phyloP scores from a whole-genome alignment of 352 stramenopile genomes.

The Hyaloperonospora brassicae region DNA sequence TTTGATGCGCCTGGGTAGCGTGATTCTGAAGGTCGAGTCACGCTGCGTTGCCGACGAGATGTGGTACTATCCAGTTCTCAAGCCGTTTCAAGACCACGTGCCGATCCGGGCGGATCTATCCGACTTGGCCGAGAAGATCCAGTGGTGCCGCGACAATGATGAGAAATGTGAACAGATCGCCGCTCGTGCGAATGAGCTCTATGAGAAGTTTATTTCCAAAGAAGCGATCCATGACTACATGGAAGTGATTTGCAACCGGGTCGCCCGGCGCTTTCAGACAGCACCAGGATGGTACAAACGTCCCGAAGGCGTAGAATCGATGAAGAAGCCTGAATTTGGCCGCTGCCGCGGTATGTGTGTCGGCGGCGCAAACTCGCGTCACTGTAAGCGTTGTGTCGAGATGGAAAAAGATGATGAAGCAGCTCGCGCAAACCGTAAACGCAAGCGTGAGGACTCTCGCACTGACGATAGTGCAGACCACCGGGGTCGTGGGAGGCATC shows the following conservation, averaged over 20 bases:
- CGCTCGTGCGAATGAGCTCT: slow-evolving; percentile 89
- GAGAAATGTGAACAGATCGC: slow-evolving; percentile 94
- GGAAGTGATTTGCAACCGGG: slow-evolving; percentile 90
- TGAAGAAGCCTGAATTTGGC: slow-evolving; percentile 52
- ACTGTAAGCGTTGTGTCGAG: slow-evolving; percentile 64
- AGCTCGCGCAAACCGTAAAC: slow-evolving; percentile 17
- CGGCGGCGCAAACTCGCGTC: slow-evolving; percentile 39
- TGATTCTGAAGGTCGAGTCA: slow-evolving; percentile 95
- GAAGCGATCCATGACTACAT: slow-evolving; percentile 95
- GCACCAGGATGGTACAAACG: slow-evolving; percentile 58
- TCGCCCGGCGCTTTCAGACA: slow-evolving; percentile 84
- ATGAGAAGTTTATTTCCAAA: slow-evolving; percentile 88
- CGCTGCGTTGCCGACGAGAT: slow-evolving; percentile 94
- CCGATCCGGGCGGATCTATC: slow-evolving; percentile 94
- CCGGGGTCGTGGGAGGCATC: slow-evolving; percentile 14
- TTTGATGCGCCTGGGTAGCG: slow-evolving; percentile 95
- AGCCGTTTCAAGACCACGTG: slow-evolving; percentile 96
- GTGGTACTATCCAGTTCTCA: slow-evolving; percentile 95
- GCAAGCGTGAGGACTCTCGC: slow-evolving; percentile 15
- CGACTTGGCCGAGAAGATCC: slow-evolving; percentile 96
- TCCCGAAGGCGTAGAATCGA: slow-evolving; percentile 42
- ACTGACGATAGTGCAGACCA: slow-evolving; percentile 22
- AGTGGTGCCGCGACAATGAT: slow-evolving; percentile 96
- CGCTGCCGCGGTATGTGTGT: slow-evolving; percentile 52
- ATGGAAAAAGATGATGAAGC: slow-evolving; percentile 55